Evolutionary conservation across 768 basidiomycete species (phyloP).

Genomic region (Lactifluus hygrophoroides): DNA sequence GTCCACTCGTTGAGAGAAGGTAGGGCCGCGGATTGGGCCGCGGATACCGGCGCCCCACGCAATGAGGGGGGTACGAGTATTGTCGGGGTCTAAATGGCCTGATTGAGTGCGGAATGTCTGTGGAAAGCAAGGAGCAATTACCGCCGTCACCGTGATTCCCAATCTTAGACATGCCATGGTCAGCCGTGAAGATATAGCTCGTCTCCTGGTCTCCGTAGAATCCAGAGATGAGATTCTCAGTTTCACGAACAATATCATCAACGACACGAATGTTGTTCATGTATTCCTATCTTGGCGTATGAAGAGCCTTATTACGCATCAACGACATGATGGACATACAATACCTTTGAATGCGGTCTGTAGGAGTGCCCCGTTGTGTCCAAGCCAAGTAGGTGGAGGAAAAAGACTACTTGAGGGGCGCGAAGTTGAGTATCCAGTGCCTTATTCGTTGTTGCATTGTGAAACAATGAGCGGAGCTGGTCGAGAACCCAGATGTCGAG

Average conservation of each 20-base stretch:
- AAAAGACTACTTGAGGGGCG: conserved; percentile 60
- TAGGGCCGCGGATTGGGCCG: conserved; percentile 49
- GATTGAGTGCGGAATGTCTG: neutral
- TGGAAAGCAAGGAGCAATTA: conserved; percentile 28
- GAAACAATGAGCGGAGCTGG: conserved; percentile 51
- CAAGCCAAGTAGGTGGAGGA: conserved; percentile 74
- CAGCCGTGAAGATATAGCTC: conserved; percentile 74
- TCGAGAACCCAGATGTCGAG: conserved; percentile 77
- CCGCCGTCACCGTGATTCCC: conserved; percentile 89
- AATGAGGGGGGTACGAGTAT: conserved; percentile 76
- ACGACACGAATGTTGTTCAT: conserved; percentile 78
- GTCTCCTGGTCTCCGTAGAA: conserved; percentile 68
- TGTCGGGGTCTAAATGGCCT: conserved; percentile 62
- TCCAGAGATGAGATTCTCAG: conserved; percentile 49
- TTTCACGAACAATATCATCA: conserved; percentile 59
- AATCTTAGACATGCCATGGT: conserved; percentile 84
- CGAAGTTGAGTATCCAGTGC: conserved; percentile 44
- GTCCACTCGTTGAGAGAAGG: conserved; percentile 50
- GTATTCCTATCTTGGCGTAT: conserved; percentile 51
- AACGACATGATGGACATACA: neutral
- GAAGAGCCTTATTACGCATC: neutral
- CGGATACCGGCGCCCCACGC: conserved; percentile 78
- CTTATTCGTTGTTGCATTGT: conserved; percentile 50
- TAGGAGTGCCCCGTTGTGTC: conserved; percentile 87
- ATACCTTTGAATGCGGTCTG: conserved; percentile 67